Evolutionary conservation across 2,329 filamentous ascomycete species (phyloP).

Genomic region (Sordariomycetes sp.): DNA sequence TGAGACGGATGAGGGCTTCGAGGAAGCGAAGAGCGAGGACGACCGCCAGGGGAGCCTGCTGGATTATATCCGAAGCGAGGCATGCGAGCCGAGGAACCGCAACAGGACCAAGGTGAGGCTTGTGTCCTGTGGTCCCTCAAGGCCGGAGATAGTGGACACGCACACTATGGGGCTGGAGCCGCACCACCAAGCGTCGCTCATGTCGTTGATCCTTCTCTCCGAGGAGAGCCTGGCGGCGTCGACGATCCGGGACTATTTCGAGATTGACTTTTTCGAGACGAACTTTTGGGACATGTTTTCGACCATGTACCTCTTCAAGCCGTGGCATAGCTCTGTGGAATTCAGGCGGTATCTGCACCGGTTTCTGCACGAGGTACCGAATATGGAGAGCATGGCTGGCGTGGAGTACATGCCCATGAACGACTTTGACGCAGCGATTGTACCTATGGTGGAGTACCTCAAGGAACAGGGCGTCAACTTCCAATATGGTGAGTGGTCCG

Average conservation of each 20-base stretch:
- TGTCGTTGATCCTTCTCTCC: conserved; percentile 18
- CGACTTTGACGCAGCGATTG: conserved; percentile 22
- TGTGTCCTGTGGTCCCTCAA: neutral
- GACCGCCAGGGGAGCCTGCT: conserved; percentile 1
- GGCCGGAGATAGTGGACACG: conserved; percentile 5
- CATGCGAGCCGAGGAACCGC: neutral
- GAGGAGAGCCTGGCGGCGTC: conserved; percentile 17
- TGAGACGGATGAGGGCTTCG: neutral
- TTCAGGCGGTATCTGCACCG: conserved; percentile 22
- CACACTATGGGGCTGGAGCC: conserved; percentile 6
- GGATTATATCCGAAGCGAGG: conserved; percentile 6
- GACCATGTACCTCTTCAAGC: conserved; percentile 22
- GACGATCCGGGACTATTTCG: conserved; percentile 11
- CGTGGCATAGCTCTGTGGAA: conserved; percentile 23
- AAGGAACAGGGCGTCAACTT: conserved; percentile 18
- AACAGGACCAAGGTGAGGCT: conserved; percentile 2
- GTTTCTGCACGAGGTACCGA: conserved; percentile 18
- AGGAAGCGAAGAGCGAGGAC: neutral
- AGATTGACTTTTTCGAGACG: conserved; percentile 18
- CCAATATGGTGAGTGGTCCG: conserved; percentile 10
- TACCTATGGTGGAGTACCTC: conserved; percentile 18
- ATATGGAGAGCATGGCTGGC: conserved; percentile 18
- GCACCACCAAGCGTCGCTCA: conserved; percentile 10
- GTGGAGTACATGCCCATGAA: conserved; percentile 17
- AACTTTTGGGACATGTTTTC: conserved; percentile 25